These are phyloP conservation scores for Xanthoconium stramineum DNA, from an alignment of 768 basidiomycete species.

Conservation along the genomic window DNA sequence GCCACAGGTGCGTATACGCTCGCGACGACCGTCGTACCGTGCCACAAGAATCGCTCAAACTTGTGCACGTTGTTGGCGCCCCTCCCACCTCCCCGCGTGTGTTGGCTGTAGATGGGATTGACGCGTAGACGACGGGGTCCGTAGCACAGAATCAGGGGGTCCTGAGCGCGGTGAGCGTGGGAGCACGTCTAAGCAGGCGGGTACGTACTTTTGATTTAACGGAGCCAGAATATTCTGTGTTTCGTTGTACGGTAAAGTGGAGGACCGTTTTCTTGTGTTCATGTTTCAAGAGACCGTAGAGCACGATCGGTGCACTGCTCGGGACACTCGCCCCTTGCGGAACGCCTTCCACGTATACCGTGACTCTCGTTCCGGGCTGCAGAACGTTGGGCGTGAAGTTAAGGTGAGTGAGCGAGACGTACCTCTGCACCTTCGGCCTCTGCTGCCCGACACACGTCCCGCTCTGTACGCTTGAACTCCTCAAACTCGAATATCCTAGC, in stretches of 20 bases:
- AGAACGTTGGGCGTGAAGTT: background rate
- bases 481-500: conserved; percentile 96
- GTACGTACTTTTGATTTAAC: conserved; percentile 81
- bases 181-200: background rate
- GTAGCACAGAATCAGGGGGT: conserved; percentile 83
- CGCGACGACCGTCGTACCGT: conserved; percentile 76
- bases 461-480: conserved; percentile 84
- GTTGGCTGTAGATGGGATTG: conserved; percentile 90
- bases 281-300: conserved; percentile 87
- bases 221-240: conserved; percentile 88
- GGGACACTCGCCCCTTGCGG: conserved; percentile 54
- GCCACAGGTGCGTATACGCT: conserved; percentile 86
- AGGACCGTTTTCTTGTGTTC: conserved; percentile 94
- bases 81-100: conserved; percentile 84
- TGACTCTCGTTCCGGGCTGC: conserved; percentile 81
- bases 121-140: conserved; percentile 84
- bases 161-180: conserved; percentile 41
- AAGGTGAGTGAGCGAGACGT: conserved; percentile 20
- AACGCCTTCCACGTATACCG: conserved; percentile 70
- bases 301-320: conserved; percentile 46
- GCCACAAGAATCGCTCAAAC: conserved; percentile 85
- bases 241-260: conserved; percentile 90
- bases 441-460: conserved; percentile 61
- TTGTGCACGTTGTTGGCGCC: conserved; percentile 98
- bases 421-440: conserved; percentile 75